phyloP scores from a whole-genome alignment of 108 stramenopile species.

The Epipyxis sp. region DNA sequence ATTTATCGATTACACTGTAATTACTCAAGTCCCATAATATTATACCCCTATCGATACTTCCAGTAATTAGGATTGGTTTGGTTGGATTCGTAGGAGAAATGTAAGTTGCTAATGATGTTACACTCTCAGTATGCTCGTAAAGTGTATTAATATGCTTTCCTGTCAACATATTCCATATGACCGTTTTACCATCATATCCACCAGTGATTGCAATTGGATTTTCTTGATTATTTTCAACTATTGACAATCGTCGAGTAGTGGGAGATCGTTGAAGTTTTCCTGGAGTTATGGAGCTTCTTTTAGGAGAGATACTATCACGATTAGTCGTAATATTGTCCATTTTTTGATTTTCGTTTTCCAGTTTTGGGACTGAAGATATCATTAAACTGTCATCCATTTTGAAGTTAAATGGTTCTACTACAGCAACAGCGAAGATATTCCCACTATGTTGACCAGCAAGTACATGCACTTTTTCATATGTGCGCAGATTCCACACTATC shows the following conservation, averaged over 20 bases:
- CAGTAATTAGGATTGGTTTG: constrained; percentile 16
- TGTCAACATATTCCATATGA: constrained; percentile 1
- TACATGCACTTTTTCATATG: no score
- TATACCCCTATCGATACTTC: constrained; percentile 9
- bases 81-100: constrained; percentile 12
- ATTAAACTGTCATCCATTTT: no score
- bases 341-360: no score
- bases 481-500: constrained; percentile 20
- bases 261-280: no score
- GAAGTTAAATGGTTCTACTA: neutral
- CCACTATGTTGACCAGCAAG: neutral
- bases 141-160: constrained; percentile 7
- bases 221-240: neutral
- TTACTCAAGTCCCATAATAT: constrained; percentile 19
- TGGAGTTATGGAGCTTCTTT: no score
- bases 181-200: neutral
- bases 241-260: neutral
- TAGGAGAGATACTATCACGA: no score
- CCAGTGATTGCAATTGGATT: neutral
- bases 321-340: no score
- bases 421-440: neutral
- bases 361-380: no score
- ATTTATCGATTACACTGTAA: neutral
- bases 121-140: constrained; percentile 6
- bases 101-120: neutral